These are phyloP conservation scores for Salix dunnii DNA, from an alignment of 345 rosid genomes.

Conservation along the genomic window DNA sequence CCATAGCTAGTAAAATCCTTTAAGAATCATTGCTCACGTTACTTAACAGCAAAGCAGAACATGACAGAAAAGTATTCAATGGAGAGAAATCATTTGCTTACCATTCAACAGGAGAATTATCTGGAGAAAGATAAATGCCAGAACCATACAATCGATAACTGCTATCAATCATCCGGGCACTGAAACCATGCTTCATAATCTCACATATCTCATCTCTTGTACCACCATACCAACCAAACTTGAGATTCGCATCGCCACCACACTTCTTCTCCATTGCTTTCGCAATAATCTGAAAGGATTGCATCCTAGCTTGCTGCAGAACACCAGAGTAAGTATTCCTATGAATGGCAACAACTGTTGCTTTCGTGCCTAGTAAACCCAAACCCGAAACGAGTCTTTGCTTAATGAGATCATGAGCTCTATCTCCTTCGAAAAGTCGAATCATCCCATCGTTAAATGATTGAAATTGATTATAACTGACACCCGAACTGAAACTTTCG, in stretches of 20 bases:
- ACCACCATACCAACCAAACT: slow-evolving; percentile 64
- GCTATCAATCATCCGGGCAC: slow-evolving; percentile 10
- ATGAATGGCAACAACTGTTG: slow-evolving; percentile 41
- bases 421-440: slow-evolving; percentile 45
- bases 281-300: slow-evolving; percentile 46
- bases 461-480: neutral
- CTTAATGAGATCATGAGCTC: slow-evolving; percentile 42
- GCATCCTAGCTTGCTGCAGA: slow-evolving; percentile 49
- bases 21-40: neutral
- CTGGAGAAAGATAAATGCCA: slow-evolving; percentile 64
- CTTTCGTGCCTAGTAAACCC: slow-evolving; percentile 36
- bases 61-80: neutral
- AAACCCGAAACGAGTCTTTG: slow-evolving; percentile 37
- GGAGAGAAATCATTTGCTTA: slow-evolving; percentile 11
- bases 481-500: slow-evolving; percentile 46
- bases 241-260: slow-evolving; percentile 51
- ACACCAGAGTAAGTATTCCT: slow-evolving; percentile 34
- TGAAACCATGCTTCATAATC: slow-evolving; percentile 64
- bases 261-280: slow-evolving; percentile 49
- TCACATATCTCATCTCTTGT: slow-evolving; percentile 36
- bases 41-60: neutral
- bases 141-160: slow-evolving; percentile 48
- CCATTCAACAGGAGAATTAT: slow-evolving; percentile 61
- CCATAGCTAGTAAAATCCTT: neutral
- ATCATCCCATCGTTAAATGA: slow-evolving; percentile 27